A percentile compares a stretch with the other conserved stretches of the same genome.
These are phyloP conservation scores for Pythium dissimile DNA, from an alignment of 352 stramenopile genomes.

Conservation along the genomic window DNA sequence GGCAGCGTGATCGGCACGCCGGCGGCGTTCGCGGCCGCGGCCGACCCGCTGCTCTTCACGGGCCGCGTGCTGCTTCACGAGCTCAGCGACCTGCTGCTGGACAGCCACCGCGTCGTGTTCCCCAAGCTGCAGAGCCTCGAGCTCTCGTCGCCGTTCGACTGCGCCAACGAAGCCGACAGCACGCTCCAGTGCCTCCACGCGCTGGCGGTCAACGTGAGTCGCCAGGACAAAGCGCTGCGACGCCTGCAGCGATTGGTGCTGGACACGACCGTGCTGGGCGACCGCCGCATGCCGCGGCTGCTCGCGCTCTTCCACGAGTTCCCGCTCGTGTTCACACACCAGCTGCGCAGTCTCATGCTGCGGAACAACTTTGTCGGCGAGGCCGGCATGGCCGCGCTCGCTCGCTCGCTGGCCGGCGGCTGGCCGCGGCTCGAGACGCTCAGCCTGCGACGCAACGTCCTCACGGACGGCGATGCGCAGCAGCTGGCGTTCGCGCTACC, in stretches of 20 bases:
- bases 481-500: conserved; percentile 32
- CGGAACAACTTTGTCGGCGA: conserved; percentile 72
- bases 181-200: conserved; percentile 34
- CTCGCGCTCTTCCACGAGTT: conserved; percentile 25
- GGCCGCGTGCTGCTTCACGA: conserved; percentile 40
- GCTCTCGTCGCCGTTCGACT: conserved; percentile 56
- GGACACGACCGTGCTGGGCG: conserved; percentile 56
- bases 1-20: background rate
- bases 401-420: conserved; percentile 21
- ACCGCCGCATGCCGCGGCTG: conserved; percentile 39
- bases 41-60: conserved; percentile 26
- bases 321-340: conserved; percentile 22
- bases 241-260: conserved; percentile 41
- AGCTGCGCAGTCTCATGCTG: conserved; percentile 35
- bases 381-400: conserved; percentile 33
- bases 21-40: conserved; percentile 9
- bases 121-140: conserved; percentile 35
- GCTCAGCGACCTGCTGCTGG: conserved; percentile 22
- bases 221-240: background rate
- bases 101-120: conserved; percentile 27
- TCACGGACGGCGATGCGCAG: conserved; percentile 50
- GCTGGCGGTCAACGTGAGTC: conserved; percentile 17
- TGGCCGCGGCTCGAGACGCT: conserved; percentile 30
- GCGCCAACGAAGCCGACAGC: conserved; percentile 49
- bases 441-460: conserved; percentile 51